Percentiles rank a stretch among this genome's conserved stretches.
Evolutionary conservation across 495 filamentous ascomycete species (phyloP).

Genomic region (Tuber melanosporum): DNA sequence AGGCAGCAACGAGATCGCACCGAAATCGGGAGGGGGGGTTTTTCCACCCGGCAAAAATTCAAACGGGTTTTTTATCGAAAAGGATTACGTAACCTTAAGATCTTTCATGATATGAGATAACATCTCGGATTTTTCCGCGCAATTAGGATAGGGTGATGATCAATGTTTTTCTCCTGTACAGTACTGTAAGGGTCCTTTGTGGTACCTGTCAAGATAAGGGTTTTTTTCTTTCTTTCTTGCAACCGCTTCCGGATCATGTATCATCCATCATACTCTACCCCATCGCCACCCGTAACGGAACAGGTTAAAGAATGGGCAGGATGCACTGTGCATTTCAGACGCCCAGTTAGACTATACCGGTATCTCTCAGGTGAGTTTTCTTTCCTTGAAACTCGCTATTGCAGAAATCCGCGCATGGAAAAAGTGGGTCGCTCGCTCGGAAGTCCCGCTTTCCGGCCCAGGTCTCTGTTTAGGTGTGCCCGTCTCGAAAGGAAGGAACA

Average conservation of each 20-base stretch:
- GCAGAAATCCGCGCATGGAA: neutral
- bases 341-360: neutral
- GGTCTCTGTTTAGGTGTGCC: too few species aligned
- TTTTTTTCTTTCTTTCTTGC: neutral
- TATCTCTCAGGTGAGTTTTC: neutral
- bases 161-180: neutral
- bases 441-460: too few species aligned
- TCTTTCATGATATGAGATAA: too few species aligned
- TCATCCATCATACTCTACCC: too few species aligned
- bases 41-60: neutral
- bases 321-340: neutral
- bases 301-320: too few species aligned
- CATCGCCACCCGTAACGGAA: too few species aligned
- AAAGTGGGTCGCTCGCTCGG: too few species aligned
- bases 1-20: neutral
- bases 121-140: neutral
- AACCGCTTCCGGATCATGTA: neutral
- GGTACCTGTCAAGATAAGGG: neutral
- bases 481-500: neutral
- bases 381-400: neutral
- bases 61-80: neutral
- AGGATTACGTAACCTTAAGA: neutral
- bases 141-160: neutral
- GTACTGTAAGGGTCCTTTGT: neutral
- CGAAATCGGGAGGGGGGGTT: neutral